phyloP scores from a whole-genome alignment of 352 stramenopile species.

The Globisporangium canariense region DNA sequence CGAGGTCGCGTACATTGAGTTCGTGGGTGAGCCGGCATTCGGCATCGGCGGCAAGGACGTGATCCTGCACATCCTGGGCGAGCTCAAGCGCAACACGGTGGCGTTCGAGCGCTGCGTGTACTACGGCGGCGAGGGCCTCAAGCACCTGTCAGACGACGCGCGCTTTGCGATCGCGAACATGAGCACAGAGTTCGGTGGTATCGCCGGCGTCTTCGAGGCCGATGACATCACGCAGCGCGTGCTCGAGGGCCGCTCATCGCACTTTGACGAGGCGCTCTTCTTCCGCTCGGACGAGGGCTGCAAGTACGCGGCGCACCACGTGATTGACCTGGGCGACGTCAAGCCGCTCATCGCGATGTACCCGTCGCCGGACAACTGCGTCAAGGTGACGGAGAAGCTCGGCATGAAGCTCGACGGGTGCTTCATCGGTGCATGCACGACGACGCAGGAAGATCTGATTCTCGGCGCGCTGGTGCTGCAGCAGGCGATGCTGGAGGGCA shows the following conservation, averaged over 20 bases:
- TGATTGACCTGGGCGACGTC: slow-evolving; percentile 64
- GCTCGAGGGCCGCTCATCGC: slow-evolving; percentile 42
- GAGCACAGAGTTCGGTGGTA: slow-evolving; percentile 80
- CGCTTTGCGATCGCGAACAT: slow-evolving; percentile 83
- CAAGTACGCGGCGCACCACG: slow-evolving; percentile 68
- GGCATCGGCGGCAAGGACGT: slow-evolving; percentile 82
- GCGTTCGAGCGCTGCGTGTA: slow-evolving; percentile 79
- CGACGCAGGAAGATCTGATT: slow-evolving; percentile 79
- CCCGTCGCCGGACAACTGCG: slow-evolving; percentile 80
- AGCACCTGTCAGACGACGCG: slow-evolving; percentile 69
- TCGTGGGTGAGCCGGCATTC: slow-evolving; percentile 56
- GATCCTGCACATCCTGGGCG: slow-evolving; percentile 73
- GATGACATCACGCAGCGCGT: slow-evolving; percentile 72
- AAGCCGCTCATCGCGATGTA: slow-evolving; percentile 69
- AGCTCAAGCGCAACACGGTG: slow-evolving; percentile 82
- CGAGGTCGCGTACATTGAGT: slow-evolving; percentile 77
- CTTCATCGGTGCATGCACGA: slow-evolving; percentile 83
- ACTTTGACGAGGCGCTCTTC: slow-evolving; percentile 72
- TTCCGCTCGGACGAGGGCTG: slow-evolving; percentile 65
- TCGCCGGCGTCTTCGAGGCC: slow-evolving; percentile 76
- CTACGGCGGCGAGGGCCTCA: slow-evolving; percentile 62
- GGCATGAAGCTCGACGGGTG: slow-evolving; percentile 78
- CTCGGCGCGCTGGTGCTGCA: slow-evolving; percentile 72
- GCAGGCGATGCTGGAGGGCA: slow-evolving; percentile 65
- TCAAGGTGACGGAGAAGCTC: slow-evolving; percentile 59